These are phyloP conservation scores for Polygonum maritimum DNA, from an alignment of 148 eudicot species.

Conservation along the genomic window DNA sequence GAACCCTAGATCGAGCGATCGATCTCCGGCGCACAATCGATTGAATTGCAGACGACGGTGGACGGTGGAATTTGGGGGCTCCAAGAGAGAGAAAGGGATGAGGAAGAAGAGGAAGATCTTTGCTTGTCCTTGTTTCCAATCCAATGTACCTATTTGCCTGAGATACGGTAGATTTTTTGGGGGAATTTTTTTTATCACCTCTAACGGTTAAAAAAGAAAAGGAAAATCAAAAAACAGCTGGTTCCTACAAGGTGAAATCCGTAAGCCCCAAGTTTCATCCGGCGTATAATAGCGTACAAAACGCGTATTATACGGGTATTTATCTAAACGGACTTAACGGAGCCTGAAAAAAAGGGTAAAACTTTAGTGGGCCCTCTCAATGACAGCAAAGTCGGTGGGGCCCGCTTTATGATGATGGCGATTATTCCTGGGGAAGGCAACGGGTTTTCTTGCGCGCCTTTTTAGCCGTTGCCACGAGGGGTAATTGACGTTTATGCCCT, in stretches of 20 bases:
- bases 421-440: conserved; percentile 6
- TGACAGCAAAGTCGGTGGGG: conserved; percentile 3
- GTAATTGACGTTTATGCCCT: neutral
- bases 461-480: neutral
- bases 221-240: too few relatives aligned
- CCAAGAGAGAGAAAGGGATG: conserved; percentile 3
- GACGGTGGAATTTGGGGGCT: neutral
- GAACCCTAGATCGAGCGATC: conserved; percentile 3
- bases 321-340: neutral
- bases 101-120: neutral
- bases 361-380: neutral
- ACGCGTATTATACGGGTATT: neutral
- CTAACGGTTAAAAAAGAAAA: neutral
- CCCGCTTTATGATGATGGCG: conserved; percentile 2
- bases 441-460: neutral
- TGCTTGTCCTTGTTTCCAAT: neutral
- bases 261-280: neutral
- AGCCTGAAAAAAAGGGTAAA: neutral
- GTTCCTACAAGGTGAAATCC: neutral
- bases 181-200: neutral
- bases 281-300: neutral
- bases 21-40: neutral
- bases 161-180: neutral
- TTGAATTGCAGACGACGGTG: neutral
- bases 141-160: neutral